Conservation (phyloP, 2,329 filamentous ascomycete species). For the Talaromyces albobiverticillius region DNA sequence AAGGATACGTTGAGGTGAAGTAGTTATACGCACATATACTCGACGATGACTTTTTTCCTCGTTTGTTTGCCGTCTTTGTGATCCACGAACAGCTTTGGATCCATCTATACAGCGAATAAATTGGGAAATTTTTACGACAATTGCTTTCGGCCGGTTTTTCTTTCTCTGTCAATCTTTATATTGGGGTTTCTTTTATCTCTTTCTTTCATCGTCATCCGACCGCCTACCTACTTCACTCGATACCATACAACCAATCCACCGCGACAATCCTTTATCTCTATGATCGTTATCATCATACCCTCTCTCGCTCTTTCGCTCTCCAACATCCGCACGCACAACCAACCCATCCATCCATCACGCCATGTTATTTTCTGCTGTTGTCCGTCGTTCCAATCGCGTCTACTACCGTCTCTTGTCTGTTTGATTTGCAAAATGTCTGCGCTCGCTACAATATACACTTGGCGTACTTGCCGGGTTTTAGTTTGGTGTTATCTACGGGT, state of each 20-base stretch:
- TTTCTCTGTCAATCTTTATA: constrained; percentile 13
- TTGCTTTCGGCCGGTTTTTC: neutral
- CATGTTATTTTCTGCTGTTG: neutral
- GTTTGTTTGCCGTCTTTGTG: neutral
- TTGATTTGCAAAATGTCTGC: neutral
- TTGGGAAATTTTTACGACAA: neutral
- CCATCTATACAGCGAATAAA: neutral
- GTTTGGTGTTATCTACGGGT: no score
- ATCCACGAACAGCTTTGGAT: no score
- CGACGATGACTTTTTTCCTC: constrained; percentile 7
- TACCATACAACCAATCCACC: neutral
- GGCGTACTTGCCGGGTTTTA: no score
- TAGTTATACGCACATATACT: neutral
- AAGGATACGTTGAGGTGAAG: constrained; percentile 25
- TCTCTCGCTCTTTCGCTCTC: neutral
- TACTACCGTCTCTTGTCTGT: neutral
- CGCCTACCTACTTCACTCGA: neutral
- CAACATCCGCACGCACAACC: no score
- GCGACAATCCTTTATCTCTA: neutral
- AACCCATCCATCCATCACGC: neutral
- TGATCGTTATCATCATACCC: neutral
- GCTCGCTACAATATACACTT: neutral
- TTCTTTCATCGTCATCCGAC: constrained; percentile 5
- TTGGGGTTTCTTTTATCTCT: neutral
- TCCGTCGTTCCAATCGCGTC: neutral